phyloP scores from a whole-genome alignment of 139 green algal species.

The Closterium sp. region DNA sequence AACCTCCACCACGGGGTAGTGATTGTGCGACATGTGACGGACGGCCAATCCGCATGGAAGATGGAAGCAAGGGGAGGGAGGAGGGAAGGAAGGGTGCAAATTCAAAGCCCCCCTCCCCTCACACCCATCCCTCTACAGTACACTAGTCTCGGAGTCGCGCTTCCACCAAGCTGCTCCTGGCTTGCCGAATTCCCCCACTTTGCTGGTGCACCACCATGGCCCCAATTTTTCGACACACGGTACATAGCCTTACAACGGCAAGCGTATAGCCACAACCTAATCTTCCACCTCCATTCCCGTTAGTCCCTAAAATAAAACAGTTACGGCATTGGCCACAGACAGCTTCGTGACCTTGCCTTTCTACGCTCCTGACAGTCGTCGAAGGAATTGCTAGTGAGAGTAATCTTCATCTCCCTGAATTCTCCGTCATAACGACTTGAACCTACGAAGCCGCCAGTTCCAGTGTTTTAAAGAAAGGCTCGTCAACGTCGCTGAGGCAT shows the following conservation, averaged over 20 bases:
- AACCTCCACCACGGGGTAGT: background rate
- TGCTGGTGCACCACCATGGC: no score
- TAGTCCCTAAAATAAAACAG: background rate
- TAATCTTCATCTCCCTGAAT: no score
- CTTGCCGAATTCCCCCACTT: no score
- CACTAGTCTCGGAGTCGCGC: no score
- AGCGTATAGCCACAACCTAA: no score
- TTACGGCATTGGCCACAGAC: background rate
- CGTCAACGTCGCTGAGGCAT: background rate
- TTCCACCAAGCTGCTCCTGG: no score
- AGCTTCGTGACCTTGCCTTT: background rate
- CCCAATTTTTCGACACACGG: no score
- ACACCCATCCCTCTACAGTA: no score
- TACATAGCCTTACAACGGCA: no score
- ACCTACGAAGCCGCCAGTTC: background rate
- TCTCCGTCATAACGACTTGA: background rate
- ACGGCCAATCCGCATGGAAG: background rate
- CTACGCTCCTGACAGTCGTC: background rate
- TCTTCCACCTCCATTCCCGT: no score
- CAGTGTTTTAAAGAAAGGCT: background rate
- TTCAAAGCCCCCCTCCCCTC: no score
- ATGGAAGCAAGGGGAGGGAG: background rate
- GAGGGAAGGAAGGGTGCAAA: no score
- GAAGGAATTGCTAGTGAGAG: background rate
- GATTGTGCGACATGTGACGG: background rate